A percentile compares a stretch with the other conserved stretches of the same genome.
Evolutionary conservation across 768 basidiomycete species (phyloP).

Genomic region (Russula emetica): DNA sequence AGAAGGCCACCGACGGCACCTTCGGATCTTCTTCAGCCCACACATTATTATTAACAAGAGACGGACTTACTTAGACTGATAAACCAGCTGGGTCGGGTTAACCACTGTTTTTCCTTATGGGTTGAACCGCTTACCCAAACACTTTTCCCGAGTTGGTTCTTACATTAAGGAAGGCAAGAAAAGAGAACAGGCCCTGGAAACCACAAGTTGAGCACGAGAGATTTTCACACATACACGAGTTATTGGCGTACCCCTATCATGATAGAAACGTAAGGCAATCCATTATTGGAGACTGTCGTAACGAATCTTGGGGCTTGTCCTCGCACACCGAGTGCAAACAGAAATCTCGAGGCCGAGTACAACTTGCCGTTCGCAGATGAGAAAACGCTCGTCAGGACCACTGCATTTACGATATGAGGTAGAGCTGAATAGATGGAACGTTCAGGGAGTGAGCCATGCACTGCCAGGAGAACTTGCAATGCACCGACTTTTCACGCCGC

Average conservation of each 20-base stretch:
- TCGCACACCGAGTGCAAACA: slow-evolving; percentile 24
- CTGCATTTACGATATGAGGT: slow-evolving; percentile 27
- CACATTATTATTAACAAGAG: no score
- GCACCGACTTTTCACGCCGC: slow-evolving; percentile 25
- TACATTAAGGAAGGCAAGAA: slow-evolving; percentile 25
- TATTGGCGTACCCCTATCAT: slow-evolving; percentile 10
- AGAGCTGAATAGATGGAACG: slow-evolving; percentile 13
- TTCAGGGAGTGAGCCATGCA: neutral
- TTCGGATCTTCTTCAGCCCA: slow-evolving; percentile 7
- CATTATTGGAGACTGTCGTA: slow-evolving; percentile 15
- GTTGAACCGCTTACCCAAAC: slow-evolving; percentile 17
- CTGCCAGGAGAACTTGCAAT: no score
- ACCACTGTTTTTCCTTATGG: neutral
- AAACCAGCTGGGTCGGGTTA: slow-evolving; percentile 22
- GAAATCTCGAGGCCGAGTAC: slow-evolving; percentile 24
- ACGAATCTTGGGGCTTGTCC: slow-evolving; percentile 25
- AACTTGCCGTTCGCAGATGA: slow-evolving; percentile 28
- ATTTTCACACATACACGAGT: neutral
- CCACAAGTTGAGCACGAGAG: neutral
- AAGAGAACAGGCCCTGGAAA: slow-evolving; percentile 22
- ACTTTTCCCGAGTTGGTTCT: slow-evolving; percentile 19
- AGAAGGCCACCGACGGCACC: slow-evolving; percentile 27
- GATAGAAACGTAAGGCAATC: slow-evolving; percentile 25
- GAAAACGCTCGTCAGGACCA: slow-evolving; percentile 25
- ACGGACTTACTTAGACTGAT: slow-evolving; percentile 20